Percentiles rank a stretch among this genome's conserved stretches.
Conservation (phyloP, 805 yeast genomes). For the Ogataea polymorpha region DNA sequence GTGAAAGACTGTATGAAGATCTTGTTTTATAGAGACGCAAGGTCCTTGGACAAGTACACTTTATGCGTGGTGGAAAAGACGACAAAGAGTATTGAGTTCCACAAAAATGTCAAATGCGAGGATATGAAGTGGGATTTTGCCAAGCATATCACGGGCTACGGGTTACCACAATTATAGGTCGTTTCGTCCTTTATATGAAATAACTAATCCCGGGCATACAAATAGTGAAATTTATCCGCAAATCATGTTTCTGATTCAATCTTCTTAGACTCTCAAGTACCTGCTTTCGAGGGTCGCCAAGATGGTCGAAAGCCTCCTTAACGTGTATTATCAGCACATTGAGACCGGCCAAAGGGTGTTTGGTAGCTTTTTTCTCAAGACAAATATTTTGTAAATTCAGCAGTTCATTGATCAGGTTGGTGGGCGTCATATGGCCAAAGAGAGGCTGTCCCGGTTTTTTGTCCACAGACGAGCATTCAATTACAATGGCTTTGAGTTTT, state of each 20-base stretch:
- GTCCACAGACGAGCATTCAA: conserved; percentile 72
- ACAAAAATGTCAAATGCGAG: conserved; percentile 60
- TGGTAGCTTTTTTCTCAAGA: conserved; percentile 9
- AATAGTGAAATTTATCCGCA: conserved; percentile 48
- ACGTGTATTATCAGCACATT: conserved; percentile 52
- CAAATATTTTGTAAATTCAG: conserved; percentile 25
- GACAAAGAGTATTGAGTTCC: conserved; percentile 53
- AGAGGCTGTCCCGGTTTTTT: conserved; percentile 45
- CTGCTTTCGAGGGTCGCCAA: conserved; percentile 54
- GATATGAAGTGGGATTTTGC: conserved; percentile 91
- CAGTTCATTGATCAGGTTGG: conserved; percentile 57
- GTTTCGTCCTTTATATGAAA: conserved; percentile 10
- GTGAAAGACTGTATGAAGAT: conserved; percentile 89
- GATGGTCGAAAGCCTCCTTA: conserved; percentile 38
- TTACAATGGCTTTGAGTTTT: conserved; percentile 51
- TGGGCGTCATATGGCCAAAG: conserved; percentile 82
- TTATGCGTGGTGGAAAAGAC: conserved; percentile 71
- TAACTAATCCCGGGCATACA: conserved; percentile 56
- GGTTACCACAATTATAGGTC: conserved; percentile 38
- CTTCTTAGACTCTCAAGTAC: conserved; percentile 48
- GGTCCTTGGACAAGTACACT: conserved; percentile 83
- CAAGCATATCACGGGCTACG: conserved; percentile 83
- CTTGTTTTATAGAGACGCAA: conserved; percentile 91
- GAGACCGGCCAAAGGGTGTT: conserved; percentile 40
- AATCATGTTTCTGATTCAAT: conserved; percentile 33